Base-by-base conservation (phyloP, 768 basidiomycete genomes). In the Amanita rubescens region DNA sequence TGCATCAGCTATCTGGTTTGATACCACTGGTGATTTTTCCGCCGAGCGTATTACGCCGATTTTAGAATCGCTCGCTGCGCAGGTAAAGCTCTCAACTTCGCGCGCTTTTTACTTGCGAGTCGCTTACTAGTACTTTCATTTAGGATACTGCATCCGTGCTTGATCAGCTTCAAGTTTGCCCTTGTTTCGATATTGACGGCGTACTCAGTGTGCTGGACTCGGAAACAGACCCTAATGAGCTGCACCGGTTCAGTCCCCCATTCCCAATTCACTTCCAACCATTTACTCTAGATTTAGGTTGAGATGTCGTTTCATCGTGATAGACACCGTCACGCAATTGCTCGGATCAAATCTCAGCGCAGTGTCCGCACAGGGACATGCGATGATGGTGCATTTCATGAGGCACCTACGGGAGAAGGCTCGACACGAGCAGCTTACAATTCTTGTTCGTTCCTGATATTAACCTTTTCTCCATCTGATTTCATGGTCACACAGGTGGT, bases 321-420 rank as follows among this genome's bases (percentile, higher is more conserved):
- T 91, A 27, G 88, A 90, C 62, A 62, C 73, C 15, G 69, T 89
- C 37, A 85, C 87, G 1, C 71, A 82, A 14, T 71, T 90, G 22
- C 62, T 90, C 11, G 76, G 78, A 8, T 82, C 85, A 1, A 68
- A 77, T 41, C 71, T 90, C 19, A 86, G 78, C 59, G 79, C 78
- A 0, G 71, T 80, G 3, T 84, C 87, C 3, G 78, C 85, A 2
- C 80, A 88, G 68, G 88, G 89, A 4, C 88, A 91, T 62, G 82
- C 86, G 0, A 68, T 78, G 15, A 89, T 90, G 86, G 77, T 76
- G 0, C 74, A 76, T 2, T 79, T 90, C 53, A 87, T 90, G 82
- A 77, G 75, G 1, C 75, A 81, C 49, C 72, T 90, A 22, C 77
- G 80, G 45, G 59, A 62, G 1, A 64, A 82, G 30, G 73, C 83